Conservation (phyloP, 345 rosid species). For the sweet orange (Citrus sinensis) region DVS_A1.0 CM039167.1:27300001-27300500, state of each 20-base stretch:
- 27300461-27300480: too few species aligned
- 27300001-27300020: too few species aligned
- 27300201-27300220: neutral
- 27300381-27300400: too few species aligned
- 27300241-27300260: slow-evolving; percentile 1
- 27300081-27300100: neutral
- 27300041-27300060: too few species aligned
- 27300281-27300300: neutral
- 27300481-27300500: too few species aligned
- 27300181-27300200: slow-evolving; percentile 8
- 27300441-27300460: too few species aligned
- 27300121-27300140: neutral
- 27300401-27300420: neutral
- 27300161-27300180: slow-evolving; percentile 8
- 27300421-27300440: neutral
- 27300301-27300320: slow-evolving; percentile 16
- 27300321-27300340: neutral
- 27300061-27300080: too few species aligned
- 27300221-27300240: neutral
- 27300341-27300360: neutral
- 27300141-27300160: neutral
- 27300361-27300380: too few species aligned
- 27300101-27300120: neutral
- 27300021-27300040: too few species aligned
- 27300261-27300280: neutral